Evolutionary conservation across 2,329 filamentous ascomycete species (phyloP), one percentile per base, ranked within the genome.

Genomic region (Arthrinium phaeospermum): DNA sequence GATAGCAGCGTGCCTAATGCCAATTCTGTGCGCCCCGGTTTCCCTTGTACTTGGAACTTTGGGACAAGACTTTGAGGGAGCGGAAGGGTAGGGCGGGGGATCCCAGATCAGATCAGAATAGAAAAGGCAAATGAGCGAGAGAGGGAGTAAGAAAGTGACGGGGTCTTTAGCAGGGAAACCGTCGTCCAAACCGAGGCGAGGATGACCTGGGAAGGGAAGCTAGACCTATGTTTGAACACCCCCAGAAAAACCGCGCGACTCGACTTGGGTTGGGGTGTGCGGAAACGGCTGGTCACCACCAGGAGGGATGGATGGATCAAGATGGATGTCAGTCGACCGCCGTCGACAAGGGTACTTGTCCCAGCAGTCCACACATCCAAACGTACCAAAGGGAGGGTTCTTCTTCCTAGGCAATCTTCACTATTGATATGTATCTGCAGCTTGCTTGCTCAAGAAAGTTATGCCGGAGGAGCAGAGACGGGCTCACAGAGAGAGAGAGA

Each of bases 1-100:
- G 69, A 69, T 68, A 69, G 71, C 67, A 68, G 45, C 22, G 67
- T 47, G 67, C 67, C 44, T 46, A 47, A 68, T 49, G 67, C 67
- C 67, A 69, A 69, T 49, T 30, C 67, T 69, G 37, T 49, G 45
- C 47, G 44, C 67, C 47, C 57, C 57, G 57, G 34, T 64, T 64
- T 64, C 22, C 57, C 57, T 64, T 37, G 30, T 64, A 64, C 24
- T 57, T 70, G 57, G n/a, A 34, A 44, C 47, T 22, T 57, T 70
- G 57, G n/a, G 47, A 44, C 47, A 70, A 37, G 30, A 64, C 57
- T 41, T 41, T 44, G 46, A 41, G 37, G 68, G 46, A 64, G 57
- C 57, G 57, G 57, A 64, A 64, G 57, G 57, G 68, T n/a, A 41
- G 47, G 68, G 68, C 34, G 47, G 68, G 68, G 68, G 68, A 34